Percentiles rank a stretch among this genome's conserved stretches.
phyloP scores from a whole-genome alignment of 768 basidiomycete species.

The Suillus alpinus region DNA sequence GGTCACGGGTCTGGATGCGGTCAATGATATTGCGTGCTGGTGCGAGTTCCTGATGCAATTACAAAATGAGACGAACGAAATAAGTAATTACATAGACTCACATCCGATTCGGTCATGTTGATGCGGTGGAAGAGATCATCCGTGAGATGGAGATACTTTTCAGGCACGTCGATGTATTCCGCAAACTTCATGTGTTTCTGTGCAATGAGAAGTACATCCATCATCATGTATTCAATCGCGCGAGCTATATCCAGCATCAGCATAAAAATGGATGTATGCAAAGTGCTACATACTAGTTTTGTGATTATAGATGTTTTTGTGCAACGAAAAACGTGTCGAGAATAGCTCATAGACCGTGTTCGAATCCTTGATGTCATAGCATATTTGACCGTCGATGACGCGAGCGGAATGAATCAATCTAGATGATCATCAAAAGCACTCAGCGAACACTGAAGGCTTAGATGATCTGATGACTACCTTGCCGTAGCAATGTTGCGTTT shows the following conservation, averaged over 20 bases:
- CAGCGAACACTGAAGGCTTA: background rate
- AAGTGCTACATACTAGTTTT: constrained; percentile 53
- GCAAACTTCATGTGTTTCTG: constrained; percentile 65
- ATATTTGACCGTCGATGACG: constrained; percentile 72
- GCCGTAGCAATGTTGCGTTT: constrained; percentile 47
- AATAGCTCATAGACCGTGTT: constrained; percentile 75
- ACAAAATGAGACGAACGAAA: no score
- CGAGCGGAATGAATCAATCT: constrained; percentile 75
- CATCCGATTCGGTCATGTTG: constrained; percentile 44
- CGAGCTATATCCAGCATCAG: constrained; percentile 44
- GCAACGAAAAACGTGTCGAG: constrained; percentile 72
- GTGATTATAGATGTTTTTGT: constrained; percentile 81
- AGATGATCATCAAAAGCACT: background rate
- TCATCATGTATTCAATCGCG: constrained; percentile 82
- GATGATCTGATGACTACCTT: constrained; percentile 30
- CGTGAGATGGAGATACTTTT: constrained; percentile 60
- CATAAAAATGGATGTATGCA: background rate
- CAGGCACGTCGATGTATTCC: constrained; percentile 50
- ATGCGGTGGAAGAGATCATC: constrained; percentile 66
- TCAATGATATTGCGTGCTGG: constrained; percentile 58
- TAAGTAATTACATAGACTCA: constrained; percentile 1
- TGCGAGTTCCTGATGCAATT: constrained; percentile 49
- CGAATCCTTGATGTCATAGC: constrained; percentile 80
- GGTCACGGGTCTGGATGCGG: constrained; percentile 58
- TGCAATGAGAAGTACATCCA: constrained; percentile 70